A percentile compares a stretch with the other conserved stretches of the same genome.
phyloP scores from a whole-genome alignment of 768 basidiomycete species.

The Boletus rufocinnamomeus region DNA sequence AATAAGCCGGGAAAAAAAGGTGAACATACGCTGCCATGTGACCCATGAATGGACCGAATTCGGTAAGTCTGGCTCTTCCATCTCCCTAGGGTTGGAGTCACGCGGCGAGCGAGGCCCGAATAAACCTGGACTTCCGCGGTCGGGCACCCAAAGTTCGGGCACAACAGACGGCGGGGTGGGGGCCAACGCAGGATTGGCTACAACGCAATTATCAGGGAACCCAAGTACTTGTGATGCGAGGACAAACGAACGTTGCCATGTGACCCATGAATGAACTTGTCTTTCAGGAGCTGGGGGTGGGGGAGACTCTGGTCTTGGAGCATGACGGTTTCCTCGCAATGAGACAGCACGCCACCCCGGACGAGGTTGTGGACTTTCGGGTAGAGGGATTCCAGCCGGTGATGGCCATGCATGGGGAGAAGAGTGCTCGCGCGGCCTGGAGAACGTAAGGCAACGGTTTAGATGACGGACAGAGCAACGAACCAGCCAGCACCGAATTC shows the following conservation, averaged over 20 bases:
- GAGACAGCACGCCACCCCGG: slow-evolving; percentile 59
- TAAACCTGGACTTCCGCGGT: slow-evolving; percentile 56
- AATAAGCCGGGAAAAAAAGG: background rate
- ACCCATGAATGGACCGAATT: background rate
- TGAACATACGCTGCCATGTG: background rate
- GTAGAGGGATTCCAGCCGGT: slow-evolving; percentile 39
- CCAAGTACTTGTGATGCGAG: background rate
- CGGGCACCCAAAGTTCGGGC: slow-evolving; percentile 57
- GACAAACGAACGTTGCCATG: slow-evolving; percentile 58
- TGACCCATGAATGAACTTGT: slow-evolving; percentile 50
- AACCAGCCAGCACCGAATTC: slow-evolving; percentile 76
- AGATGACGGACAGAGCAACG: slow-evolving; percentile 2
- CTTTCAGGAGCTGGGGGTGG: slow-evolving; percentile 35
- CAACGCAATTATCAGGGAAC: background rate
- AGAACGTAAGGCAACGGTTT: background rate
- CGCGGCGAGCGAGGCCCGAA: slow-evolving; percentile 71
- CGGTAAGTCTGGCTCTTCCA: too few species aligned
- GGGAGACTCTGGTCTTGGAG: slow-evolving; percentile 31
- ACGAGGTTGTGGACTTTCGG: slow-evolving; percentile 44
- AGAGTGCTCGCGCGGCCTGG: slow-evolving; percentile 40
- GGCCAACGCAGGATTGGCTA: slow-evolving; percentile 55
- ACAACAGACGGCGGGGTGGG: slow-evolving; percentile 60
- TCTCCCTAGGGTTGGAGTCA: background rate
- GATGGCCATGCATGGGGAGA: slow-evolving; percentile 46
- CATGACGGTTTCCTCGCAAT: slow-evolving; percentile 34